Evolutionary conservation across 176 grass and related monocot genomes (phyloP).

Genomic region (Oryza nivara): DNA sequence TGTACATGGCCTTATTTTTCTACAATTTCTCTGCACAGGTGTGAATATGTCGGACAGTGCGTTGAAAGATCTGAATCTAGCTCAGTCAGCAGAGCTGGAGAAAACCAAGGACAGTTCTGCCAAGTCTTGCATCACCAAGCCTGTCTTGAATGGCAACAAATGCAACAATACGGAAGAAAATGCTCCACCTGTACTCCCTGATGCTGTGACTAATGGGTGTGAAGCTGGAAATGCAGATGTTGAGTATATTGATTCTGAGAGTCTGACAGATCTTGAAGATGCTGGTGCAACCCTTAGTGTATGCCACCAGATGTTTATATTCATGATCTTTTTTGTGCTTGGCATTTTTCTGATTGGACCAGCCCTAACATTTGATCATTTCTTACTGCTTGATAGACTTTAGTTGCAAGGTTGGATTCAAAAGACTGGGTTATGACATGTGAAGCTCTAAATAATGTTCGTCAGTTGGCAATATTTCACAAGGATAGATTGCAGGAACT

Average conservation of each 20-base stretch:
- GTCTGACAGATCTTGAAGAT: slow-evolving; percentile 59
- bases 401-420: slow-evolving; percentile 84
- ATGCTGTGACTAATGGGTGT: slow-evolving; percentile 38
- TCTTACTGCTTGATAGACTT: slow-evolving; percentile 53
- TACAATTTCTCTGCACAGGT: slow-evolving; percentile 9
- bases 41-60: slow-evolving; percentile 49
- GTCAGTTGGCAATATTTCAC: slow-evolving; percentile 82
- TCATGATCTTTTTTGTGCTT: slow-evolving; percentile 2
- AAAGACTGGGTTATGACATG: slow-evolving; percentile 92
- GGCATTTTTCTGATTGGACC: background rate
- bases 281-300: slow-evolving; percentile 51
- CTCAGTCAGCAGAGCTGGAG: slow-evolving; percentile 44
- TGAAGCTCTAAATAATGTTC: slow-evolving; percentile 95
- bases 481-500: slow-evolving; percentile 78
- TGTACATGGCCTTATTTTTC: slow-evolving; percentile 32
- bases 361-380: slow-evolving; percentile 16
- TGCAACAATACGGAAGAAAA: slow-evolving; percentile 53
- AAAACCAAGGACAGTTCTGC: slow-evolving; percentile 39
- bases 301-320: slow-evolving; percentile 37
- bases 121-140: slow-evolving; percentile 38
- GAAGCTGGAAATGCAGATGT: slow-evolving; percentile 49
- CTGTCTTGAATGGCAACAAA: slow-evolving; percentile 45
- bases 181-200: slow-evolving; percentile 19
- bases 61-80: slow-evolving; percentile 51
- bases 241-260: slow-evolving; percentile 67